These are phyloP conservation scores for Russula olivacea DNA, from an alignment of 768 basidiomycete species.

Conservation along the genomic window DNA sequence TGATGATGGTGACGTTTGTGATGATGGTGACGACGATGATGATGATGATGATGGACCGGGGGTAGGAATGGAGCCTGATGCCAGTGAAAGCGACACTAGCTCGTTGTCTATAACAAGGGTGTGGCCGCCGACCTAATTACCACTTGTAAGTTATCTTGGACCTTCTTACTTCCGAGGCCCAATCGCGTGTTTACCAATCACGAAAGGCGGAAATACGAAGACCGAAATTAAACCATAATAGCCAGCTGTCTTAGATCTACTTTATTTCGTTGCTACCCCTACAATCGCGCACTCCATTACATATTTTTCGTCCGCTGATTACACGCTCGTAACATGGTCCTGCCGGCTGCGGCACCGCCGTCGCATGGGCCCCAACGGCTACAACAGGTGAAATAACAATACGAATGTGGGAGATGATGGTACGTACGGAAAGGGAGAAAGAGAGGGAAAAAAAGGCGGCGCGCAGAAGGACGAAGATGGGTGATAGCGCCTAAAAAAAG, in stretches of 20 bases:
- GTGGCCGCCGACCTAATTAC: not conserved
- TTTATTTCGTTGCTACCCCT: slow-evolving; percentile 9
- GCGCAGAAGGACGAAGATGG: slow-evolving; percentile 9
- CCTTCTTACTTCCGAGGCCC: not conserved
- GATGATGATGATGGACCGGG: not conserved
- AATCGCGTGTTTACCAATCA: not conserved
- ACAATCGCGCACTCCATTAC: slow-evolving; percentile 17
- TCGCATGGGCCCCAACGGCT: slow-evolving; percentile 11
- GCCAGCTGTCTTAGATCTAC: not conserved
- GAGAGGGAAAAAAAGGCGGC: not conserved
- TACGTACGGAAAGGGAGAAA: slow-evolving; percentile 3
- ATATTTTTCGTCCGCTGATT: slow-evolving; percentile 16
- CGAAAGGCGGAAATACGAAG: not conserved
- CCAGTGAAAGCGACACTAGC: not conserved
- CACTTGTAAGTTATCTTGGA: not conserved
- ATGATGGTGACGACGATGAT: not conserved
- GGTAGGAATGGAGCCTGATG: no score
- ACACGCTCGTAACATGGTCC: slow-evolving; percentile 18
- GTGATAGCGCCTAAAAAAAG: slow-evolving; percentile 1
- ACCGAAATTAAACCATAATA: not conserved
- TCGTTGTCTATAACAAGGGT: not conserved
- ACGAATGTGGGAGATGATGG: slow-evolving; percentile 19
- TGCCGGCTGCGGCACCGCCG: slow-evolving; percentile 6
- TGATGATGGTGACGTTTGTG: not conserved
- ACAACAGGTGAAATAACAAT: slow-evolving; percentile 23